Evolutionary conservation across 208 protist species (phyloP), one percentile per base, ranked within the genome.

Genomic region (Angomonas ambiguus): DNA sequence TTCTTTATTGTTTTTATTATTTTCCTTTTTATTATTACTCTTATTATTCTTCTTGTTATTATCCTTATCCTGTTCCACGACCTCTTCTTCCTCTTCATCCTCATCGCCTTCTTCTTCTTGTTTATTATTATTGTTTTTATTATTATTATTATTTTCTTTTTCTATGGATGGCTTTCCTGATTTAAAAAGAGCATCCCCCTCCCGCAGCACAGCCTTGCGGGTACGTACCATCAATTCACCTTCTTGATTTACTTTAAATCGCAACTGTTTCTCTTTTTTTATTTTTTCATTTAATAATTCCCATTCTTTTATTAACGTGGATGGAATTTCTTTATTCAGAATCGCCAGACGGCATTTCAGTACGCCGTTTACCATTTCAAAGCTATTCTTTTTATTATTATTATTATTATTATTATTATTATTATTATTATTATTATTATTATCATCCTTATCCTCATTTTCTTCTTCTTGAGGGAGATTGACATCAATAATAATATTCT

Each of bases 211-310:
- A 0, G 85, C 83, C 62, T 83, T 75, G 1, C 87, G 80, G 1
- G 72, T 88, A 64, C 90, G 84, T 45, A 96, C 87, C 63, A 67
- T 83, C 45, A 96, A 69, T 34, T 85, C 87, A 32, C 90, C 90
- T 61, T 93, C 85, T 58, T 71, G 63, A 51, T 67, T 68, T 8
- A 91, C 72, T 28, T 72, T 79, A 69, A 96, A 96, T 32, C 90
- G 87, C 60, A 93, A 74, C 8, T 83, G 69, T 56, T 73, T 75
- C 62, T 92, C 81, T 61, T 83, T 69, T 56, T 56, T 25, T 56
- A 28, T 13, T n/a, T 56, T 28, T 56, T 56, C 49, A 56, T 56
- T 56, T 13, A 56, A 56, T 56, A 56, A 56, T 56, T 56, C 22
- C 22, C 22, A 25, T 56, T 56, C 49, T 56, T 56, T 56, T 8